phyloP scores from a whole-genome alignment of 176 grass and related monocot species.

The Bothriochloa decipiens region DNA sequence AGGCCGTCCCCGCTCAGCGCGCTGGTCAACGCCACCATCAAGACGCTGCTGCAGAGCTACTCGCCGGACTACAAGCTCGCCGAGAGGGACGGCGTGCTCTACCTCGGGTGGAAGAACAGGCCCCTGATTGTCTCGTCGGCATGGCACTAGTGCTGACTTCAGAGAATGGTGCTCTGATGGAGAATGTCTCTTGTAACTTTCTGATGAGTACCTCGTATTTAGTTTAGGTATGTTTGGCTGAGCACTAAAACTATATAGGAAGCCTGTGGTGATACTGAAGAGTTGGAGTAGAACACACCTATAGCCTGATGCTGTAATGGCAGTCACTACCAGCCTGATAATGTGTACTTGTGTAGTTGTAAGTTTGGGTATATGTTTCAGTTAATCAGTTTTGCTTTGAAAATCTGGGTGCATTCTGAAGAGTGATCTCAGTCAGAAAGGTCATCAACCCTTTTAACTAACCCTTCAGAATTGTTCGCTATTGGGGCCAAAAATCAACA shows the following conservation, averaged over 20 bases:
- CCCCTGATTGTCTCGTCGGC: conserved; percentile 80
- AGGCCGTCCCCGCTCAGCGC: conserved; percentile 71
- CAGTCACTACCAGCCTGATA: conserved; percentile 22
- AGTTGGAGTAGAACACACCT: conserved; percentile 35
- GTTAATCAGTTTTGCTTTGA: conserved; percentile 19
- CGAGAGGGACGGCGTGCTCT: conserved; percentile 80
- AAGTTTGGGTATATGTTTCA: conserved; percentile 45
- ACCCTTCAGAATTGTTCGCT: neutral
- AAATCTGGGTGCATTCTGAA: neutral
- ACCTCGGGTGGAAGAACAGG: conserved; percentile 88
- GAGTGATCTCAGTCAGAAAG: neutral
- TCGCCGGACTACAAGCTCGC: conserved; percentile 74
- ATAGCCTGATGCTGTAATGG: conserved; percentile 38
- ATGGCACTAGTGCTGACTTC: conserved; percentile 63
- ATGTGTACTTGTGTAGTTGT: conserved; percentile 23
- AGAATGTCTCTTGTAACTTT: neutral
- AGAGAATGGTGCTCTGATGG: conserved; percentile 31
- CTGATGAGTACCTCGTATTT: neutral
- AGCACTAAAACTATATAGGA: conserved; percentile 13
- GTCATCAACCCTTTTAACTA: neutral
- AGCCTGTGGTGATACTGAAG: neutral
- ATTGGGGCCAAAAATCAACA: neutral
- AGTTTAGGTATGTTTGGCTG: conserved; percentile 25
- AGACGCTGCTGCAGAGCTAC: conserved; percentile 81
- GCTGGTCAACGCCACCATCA: conserved; percentile 84